phyloP scores from a whole-genome alignment of 2,329 filamentous ascomycete species.

The Microascus cirrosus region DNA sequence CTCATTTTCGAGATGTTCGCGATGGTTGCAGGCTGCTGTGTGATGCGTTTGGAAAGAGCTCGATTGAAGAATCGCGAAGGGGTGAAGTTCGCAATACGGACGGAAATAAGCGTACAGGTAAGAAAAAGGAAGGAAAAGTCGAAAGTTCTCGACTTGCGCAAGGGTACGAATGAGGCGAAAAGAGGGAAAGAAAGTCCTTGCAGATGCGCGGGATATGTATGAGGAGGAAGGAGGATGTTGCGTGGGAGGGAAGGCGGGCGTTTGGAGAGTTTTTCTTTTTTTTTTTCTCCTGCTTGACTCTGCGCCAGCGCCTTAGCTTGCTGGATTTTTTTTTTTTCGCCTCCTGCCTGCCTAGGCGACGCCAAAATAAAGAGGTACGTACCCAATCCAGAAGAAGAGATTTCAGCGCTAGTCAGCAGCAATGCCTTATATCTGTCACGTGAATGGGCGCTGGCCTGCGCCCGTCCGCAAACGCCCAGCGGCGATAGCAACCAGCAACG shows the following conservation, averaged over 20 bases:
- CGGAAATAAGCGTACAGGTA: not conserved
- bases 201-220: not conserved
- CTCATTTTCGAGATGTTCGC: slow-evolving; percentile 2
- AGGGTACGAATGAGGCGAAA: not conserved
- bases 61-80: not conserved
- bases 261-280: slow-evolving; percentile 10
- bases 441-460: not conserved
- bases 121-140: not conserved
- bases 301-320: not conserved
- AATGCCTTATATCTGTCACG: not conserved
- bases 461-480: not conserved
- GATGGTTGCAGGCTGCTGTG: not conserved
- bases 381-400: not conserved
- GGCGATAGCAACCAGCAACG: not conserved
- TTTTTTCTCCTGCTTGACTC: slow-evolving; percentile 7
- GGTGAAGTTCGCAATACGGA: not conserved
- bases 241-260: not conserved
- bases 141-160: not conserved
- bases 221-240: not conserved
- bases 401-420: not conserved
- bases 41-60: not conserved
- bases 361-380: not conserved
- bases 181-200: not conserved
- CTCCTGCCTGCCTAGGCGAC: not conserved
- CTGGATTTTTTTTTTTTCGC: not conserved